Evolutionary conservation across 1,284 basidiomycete species (phyloP), one percentile per base, ranked within the genome.

Genomic region (Coniferiporia sulphurascens): DNA sequence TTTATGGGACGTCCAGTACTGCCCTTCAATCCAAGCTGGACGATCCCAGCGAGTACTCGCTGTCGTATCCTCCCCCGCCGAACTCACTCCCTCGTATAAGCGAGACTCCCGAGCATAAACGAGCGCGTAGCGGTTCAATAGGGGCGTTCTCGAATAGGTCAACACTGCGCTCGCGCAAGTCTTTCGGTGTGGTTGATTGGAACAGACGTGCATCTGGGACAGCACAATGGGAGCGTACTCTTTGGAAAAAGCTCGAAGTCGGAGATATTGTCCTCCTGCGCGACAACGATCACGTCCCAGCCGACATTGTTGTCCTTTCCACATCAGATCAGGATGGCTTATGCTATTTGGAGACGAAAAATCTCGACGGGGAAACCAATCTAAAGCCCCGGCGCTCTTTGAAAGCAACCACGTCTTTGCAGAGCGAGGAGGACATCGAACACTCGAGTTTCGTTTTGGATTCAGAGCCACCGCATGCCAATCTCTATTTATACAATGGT

Each of bases 211-310:
- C 81, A 1, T 76, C 79, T 0, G 94, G 93, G 0, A 83, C 86
- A 0, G 88, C 92, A 0, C 80, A 83, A 32, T 98, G 95, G 95
- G 95, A 98, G 70, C 80, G 95, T 59, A 98, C 96, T 2, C 76
- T 98, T 1, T 99, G 96, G 96, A 98, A 98, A 79, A 98, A 98
- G 77, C 80, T 99, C 52, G 94, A 97, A 72, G 95, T 98, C 4
- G 96, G 96, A n/a, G 96, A 98, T 70, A 75, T 98, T 22, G 91
- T 99, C 22, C 75, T 98, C 1, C 77, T 98, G 27, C 80, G 89
- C 57, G 93, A 98, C 68, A 91, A 98, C 71, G 96, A 98, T 62
- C 94, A 97, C 73, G 88, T 98, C 6, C 95, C 96, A 0, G 96
- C 96, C 6, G 95, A 99, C 69, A 87, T 98, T 60, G 81, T 96